Evolutionary conservation across 495 filamentous ascomycete species (phyloP), one percentile per base, ranked within the genome.

Genomic region (Penicillium subrubescens): DNA sequence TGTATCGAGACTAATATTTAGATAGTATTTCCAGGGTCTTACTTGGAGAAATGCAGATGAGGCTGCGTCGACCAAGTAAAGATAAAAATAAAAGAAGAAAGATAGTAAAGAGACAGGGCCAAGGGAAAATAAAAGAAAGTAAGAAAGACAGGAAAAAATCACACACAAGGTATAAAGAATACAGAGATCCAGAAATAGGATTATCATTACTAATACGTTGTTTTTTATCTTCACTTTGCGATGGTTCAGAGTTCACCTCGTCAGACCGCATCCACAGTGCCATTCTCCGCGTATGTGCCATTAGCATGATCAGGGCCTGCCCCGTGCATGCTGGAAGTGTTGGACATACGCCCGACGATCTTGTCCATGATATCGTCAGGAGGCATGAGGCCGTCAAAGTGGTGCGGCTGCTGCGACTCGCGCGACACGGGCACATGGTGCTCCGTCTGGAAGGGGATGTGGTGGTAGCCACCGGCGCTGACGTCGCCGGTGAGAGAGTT

Each of bases 361-460:
- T 79, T 82, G 50, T 77, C 75, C 66, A 80, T 75, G 56, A 82
- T 68, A 59, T 81, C 77, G 19, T 81, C 79, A 1, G 73, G 64
- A n/a, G 75, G 69, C 62, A 79, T 53, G 10, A 80, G 60, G 4
- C 72, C 72, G 51, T 82, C 78, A 29, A 81, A 76, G 25, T 73
- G 71, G 60, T 73, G 72, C 34, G 63, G 53, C 39, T 77, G 77
- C 35, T 79, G 76, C 31, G 74, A 61, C 64, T 80, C 79, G 12
- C 78, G 77, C 19, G 79, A 72, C 7, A 72, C 70, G 25, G 76
- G 46, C 10, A 61, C 71, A 39, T 73, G 71, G 37, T 80, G 78
- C 46, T 79, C 76, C 3, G 75, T 43, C 25, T 68, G 71, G 67
- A 71, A 82, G 7, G 71, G 75, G 15, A 80, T 69, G 43, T 79